phyloP scores from a whole-genome alignment of 2,329 filamentous ascomycete species.

The Diplodia scrobiculata region DNA sequence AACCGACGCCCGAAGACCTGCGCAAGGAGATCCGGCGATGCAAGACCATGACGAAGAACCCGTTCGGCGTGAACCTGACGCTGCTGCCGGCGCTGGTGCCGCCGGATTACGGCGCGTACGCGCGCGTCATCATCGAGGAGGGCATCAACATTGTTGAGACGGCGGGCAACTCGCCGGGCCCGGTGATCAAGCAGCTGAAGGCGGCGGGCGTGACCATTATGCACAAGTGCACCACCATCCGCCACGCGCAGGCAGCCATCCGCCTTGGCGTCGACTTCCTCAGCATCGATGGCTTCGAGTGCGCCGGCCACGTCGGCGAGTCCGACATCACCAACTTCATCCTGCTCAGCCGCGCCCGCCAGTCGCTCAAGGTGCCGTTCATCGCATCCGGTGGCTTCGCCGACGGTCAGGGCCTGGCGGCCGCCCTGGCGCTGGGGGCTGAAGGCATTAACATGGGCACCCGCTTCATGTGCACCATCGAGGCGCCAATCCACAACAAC shows the following conservation, averaged over 20 bases:
- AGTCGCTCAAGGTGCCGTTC: constrained; percentile 82
- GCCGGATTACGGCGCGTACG: constrained; percentile 89
- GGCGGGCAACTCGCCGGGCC: constrained; percentile 84
- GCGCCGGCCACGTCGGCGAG: constrained; percentile 86
- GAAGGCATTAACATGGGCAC: constrained; percentile 99
- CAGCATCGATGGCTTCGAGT: constrained; percentile 97
- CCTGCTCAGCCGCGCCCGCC: constrained; percentile 79
- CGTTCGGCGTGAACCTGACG: constrained; percentile 94
- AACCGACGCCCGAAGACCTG: constrained; percentile 86
- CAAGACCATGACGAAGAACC: constrained; percentile 73
- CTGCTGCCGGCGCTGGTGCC: constrained; percentile 86
- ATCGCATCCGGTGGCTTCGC: constrained; percentile 96
- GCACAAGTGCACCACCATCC: constrained; percentile 97
- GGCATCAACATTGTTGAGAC: constrained; percentile 90
- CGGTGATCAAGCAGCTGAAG: constrained; percentile 88
- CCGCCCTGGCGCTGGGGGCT: constrained; percentile 84
- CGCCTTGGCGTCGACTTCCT: constrained; percentile 97
- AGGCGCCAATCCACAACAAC: constrained; percentile 87
- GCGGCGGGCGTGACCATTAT: constrained; percentile 74
- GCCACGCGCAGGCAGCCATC: constrained; percentile 85
- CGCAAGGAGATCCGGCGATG: constrained; percentile 90
- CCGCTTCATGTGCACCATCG: constrained; percentile 92
- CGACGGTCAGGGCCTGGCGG: constrained; percentile 89
- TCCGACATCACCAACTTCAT: constrained; percentile 89
- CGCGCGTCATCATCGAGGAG: constrained; percentile 89